Percentiles rank a stretch among this genome's conserved stretches.
phyloP scores from a whole-genome alignment of 106 monocot species.

The Dioscorea zingiberensis region DNA sequence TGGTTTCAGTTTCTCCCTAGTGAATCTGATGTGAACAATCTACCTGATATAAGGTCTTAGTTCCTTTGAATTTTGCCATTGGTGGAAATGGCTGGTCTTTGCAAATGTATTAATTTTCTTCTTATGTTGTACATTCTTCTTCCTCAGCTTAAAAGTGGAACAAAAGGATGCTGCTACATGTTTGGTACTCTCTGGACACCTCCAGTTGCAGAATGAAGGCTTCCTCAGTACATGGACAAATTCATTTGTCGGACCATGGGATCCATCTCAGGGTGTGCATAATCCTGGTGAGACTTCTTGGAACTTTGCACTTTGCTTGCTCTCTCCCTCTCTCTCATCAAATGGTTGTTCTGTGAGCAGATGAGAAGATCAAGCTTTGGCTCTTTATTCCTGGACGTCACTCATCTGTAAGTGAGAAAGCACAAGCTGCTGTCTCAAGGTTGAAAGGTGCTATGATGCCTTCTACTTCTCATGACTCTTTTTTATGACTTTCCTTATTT shows the following conservation, averaged over 20 bases:
- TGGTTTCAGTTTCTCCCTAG: constrained; percentile 96
- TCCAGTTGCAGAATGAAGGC: constrained; percentile 80
- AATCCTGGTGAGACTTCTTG: constrained; percentile 67
- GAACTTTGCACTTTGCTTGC: constrained; percentile 1
- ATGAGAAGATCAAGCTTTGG: constrained; percentile 99
- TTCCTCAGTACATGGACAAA: constrained; percentile 95
- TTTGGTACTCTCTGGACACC: constrained; percentile 63
- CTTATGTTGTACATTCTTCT: constrained; percentile 4
- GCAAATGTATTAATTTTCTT: not conserved
- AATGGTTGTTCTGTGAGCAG: constrained; percentile 30
- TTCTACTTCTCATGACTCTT: not conserved
- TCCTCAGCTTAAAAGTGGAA: constrained; percentile 53
- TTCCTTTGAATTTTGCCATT: not conserved
- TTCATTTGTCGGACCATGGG: constrained; percentile 99
- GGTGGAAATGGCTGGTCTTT: not conserved
- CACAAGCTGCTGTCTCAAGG: constrained; percentile 61
- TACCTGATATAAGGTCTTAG: constrained; percentile 62
- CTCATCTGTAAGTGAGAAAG: constrained; percentile 58
- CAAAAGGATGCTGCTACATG: constrained; percentile 64
- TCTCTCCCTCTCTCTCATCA: not conserved
- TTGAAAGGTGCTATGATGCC: constrained; percentile 54
- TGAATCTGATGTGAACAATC: constrained; percentile 49
- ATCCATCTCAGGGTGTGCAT: constrained; percentile 94
- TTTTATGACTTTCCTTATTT: not conserved
- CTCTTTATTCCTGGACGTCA: constrained; percentile 94